These are phyloP conservation scores for Beauveria sp. DNA, from an alignment of 2,329 filamentous ascomycete genomes.

Conservation along the genomic window DNA sequence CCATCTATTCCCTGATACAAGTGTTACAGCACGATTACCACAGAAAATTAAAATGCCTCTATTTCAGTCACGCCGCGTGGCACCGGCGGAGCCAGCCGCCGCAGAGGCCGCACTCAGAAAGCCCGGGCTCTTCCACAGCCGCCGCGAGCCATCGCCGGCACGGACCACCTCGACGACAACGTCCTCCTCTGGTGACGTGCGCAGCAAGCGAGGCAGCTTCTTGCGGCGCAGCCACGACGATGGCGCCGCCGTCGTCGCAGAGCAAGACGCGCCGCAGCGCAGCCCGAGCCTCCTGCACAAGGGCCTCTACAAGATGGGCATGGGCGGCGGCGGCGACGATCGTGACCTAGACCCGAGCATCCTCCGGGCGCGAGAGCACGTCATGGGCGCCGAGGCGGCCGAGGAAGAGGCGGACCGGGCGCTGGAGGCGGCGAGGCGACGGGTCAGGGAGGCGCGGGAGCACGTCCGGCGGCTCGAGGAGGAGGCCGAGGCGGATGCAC, in stretches of 20 bases:
- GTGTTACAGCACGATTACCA: background rate
- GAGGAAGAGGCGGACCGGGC: constrained; percentile 60
- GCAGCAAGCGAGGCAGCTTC: constrained; percentile 17
- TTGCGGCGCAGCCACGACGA: constrained; percentile 21
- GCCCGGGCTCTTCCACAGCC: constrained; percentile 30
- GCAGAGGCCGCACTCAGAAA: constrained; percentile 25
- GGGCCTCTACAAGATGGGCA: constrained; percentile 32
- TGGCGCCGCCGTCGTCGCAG: constrained; percentile 19
- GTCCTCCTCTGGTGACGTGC: constrained; percentile 7
- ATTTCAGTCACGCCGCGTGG: constrained; percentile 23
- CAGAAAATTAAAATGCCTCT: constrained; percentile 20
- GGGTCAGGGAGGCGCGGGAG: constrained; percentile 55
- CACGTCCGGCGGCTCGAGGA: constrained; percentile 55
- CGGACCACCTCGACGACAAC: constrained; percentile 18
- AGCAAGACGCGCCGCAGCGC: background rate
- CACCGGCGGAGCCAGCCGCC: constrained; percentile 24
- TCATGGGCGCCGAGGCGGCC: constrained; percentile 53
- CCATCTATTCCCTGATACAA: too few relatives aligned
- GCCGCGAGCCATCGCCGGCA: constrained; percentile 21
- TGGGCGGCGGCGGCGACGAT: constrained; percentile 29
- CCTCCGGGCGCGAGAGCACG: constrained; percentile 50
- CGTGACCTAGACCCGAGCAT: constrained; percentile 53
- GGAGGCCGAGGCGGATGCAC: constrained; percentile 58
- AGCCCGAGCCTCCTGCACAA: constrained; percentile 26
- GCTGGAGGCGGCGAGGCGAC: constrained; percentile 46